Evolutionary conservation across 176 grass and related monocot species (phyloP).

Genomic region (Carex parvula): DNA sequence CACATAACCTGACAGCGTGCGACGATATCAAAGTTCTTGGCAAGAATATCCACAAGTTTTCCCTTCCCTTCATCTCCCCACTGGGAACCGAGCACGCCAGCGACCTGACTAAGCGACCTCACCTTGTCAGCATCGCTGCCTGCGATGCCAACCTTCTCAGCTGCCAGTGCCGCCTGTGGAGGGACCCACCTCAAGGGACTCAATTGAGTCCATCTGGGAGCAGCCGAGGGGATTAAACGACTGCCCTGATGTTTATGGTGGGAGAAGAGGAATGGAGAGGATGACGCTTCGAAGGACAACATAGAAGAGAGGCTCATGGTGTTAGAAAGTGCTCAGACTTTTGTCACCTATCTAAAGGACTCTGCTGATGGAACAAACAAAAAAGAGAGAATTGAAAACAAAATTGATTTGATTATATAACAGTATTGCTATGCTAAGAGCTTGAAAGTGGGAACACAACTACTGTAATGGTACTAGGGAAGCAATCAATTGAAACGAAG

Average conservation of each 20-base stretch:
- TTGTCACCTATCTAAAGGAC: too few relatives aligned
- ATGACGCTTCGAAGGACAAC: conserved; percentile 17
- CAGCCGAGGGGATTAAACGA: not conserved
- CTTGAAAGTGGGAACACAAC: too few relatives aligned
- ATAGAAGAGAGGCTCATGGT: conserved; percentile 28
- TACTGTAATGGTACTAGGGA: too few relatives aligned
- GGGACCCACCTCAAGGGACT: not conserved
- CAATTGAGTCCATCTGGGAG: not conserved
- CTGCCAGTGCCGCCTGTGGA: conserved; percentile 25
- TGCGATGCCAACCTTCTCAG: conserved; percentile 29
- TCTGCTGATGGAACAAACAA: not conserved
- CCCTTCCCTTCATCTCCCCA: conserved; percentile 96
- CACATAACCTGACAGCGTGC: conserved; percentile 78
- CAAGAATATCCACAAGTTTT: conserved; percentile 86
- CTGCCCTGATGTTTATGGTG: not conserved
- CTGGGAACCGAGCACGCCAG: conserved; percentile 81
- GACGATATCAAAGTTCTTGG: conserved; percentile 78
- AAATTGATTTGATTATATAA: too few relatives aligned
- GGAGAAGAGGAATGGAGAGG: conserved; percentile 7
- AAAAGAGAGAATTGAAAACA: not conserved
- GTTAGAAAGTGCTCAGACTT: not conserved
- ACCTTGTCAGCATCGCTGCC: conserved; percentile 30
- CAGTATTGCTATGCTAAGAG: too few relatives aligned
- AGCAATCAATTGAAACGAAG: too few relatives aligned
- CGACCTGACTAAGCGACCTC: conserved; percentile 82